Evolutionary conservation across 1,284 basidiomycete genomes (phyloP).

Genomic region (Caloboletus inedulis): DNA sequence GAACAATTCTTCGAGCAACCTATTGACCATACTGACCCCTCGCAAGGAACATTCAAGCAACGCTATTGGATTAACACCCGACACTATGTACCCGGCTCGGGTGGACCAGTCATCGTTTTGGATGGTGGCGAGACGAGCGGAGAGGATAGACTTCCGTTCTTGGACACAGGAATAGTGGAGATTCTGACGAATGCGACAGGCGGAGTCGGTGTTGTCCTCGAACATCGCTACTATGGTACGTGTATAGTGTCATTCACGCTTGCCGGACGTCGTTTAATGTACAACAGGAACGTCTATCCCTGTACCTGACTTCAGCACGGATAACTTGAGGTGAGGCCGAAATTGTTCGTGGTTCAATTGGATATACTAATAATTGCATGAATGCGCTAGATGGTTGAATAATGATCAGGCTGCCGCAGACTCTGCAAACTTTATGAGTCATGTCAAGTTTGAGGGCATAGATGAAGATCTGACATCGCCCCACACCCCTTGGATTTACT

Average conservation of each 20-base stretch:
- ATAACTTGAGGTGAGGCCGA: constrained; percentile 57
- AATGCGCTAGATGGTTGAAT: constrained; percentile 66
- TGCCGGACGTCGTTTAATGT: background rate
- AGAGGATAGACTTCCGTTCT: constrained; percentile 63
- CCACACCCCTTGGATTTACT: constrained; percentile 88
- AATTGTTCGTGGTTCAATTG: background rate
- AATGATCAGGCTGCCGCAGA: constrained; percentile 91
- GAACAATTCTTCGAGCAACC: constrained; percentile 79
- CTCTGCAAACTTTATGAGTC: constrained; percentile 85
- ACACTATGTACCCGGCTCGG: constrained; percentile 69
- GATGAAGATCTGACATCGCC: constrained; percentile 67
- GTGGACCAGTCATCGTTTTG: constrained; percentile 76
- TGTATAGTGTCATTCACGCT: constrained; percentile 18
- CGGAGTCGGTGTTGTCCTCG: constrained; percentile 85
- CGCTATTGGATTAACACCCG: constrained; percentile 89
- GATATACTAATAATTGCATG: constrained; percentile 9
- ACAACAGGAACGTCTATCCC: constrained; percentile 75
- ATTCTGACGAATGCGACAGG: constrained; percentile 81
- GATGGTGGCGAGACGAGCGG: constrained; percentile 86
- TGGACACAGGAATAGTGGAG: constrained; percentile 83
- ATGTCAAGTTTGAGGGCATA: constrained; percentile 74
- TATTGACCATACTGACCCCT: constrained; percentile 70
- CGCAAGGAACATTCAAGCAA: constrained; percentile 59
- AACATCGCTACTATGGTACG: constrained; percentile 84
- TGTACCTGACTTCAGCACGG: constrained; percentile 76